A percentile compares a stretch with the other conserved stretches of the same genome.
Conservation (phyloP, 148 eudicot genomes). For the Spergularia bocconei region DNA sequence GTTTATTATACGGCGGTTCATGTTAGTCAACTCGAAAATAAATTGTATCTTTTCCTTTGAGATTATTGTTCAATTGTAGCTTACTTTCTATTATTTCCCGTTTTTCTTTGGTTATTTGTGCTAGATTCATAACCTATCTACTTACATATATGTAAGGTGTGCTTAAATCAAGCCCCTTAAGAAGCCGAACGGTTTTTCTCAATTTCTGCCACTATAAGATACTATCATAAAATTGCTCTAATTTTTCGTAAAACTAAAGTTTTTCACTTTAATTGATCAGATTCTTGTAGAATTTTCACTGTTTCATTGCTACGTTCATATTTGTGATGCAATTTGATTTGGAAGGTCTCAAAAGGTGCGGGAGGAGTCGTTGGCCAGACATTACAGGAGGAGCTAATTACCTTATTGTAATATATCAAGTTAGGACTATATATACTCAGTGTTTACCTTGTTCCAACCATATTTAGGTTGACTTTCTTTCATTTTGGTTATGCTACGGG, state of each 20-base stretch:
- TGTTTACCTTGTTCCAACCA: too few species aligned
- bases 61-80: not conserved
- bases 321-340: not conserved
- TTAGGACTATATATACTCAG: too few species aligned
- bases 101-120: not conserved
- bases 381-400: constrained; percentile 42
- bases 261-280: not conserved
- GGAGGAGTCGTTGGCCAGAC: constrained; percentile 72
- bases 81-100: not conserved
- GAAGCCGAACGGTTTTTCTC: not conserved
- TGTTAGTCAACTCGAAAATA: too few species aligned
- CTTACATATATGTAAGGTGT: too few species aligned
- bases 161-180: not conserved
- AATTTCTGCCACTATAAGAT: not conserved
- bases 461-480: too few species aligned
- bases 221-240: not conserved
- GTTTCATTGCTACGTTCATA: not conserved
- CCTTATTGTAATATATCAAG: too few species aligned
- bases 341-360: constrained; percentile 62
- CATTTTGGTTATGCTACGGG: too few species aligned
- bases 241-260: not conserved
- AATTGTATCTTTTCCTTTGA: not conserved
- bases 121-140: not conserved
- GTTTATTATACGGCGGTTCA: too few species aligned
- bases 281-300: not conserved